Base-by-base conservation (phyloP, 2,329 filamentous ascomycete genomes). In the Graphilbum sp. region DNA sequence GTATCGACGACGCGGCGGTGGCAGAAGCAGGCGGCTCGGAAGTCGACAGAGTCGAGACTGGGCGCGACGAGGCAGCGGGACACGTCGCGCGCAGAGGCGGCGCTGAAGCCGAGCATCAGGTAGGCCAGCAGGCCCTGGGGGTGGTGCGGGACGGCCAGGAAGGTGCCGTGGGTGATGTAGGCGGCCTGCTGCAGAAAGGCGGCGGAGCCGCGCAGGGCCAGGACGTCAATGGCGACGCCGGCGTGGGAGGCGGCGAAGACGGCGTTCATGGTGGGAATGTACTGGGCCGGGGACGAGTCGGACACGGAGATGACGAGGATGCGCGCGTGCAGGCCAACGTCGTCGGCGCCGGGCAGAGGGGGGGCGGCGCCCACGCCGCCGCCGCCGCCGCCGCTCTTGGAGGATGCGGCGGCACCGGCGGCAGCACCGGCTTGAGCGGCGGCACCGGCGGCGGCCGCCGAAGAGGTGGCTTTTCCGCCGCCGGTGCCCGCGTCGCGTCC, bases 201-300 rank as follows among this genome's bases (percentile, higher is more conserved):
- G 0, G 88, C 84, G 48, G 85, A 75, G 18, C 84, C 85, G 32
- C 79, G 75, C 12, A 98, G 67, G 47, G 92, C 81, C 43, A 93
- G 71, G 25, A 94, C 88, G 56, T 98, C 90, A 50, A 98, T 86
- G 19, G 87, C 83, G 45, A 98, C 85, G 49, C 75, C 74, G 39
- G 86, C 71, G 46, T 88, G 78, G 51, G 93, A 83, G 42, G 88
- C 90, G 3, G 90, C 90, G 58, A 98, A 98, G 43, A 96, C 93
- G 50, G 80, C 75, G 61, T 98, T 98, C 90, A 98, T 98, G 48
- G 93, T 90, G 1, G 88, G 81, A 40, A 98, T 98, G 62, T 98
- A 98, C 57, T 96, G 81, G 5, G 86, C 76, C 0, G 93, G 73
- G 50, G 88, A 82, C 32, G 70, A 69, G 52, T 85, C 85, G 34